phyloP scores from a whole-genome alignment of 2,329 filamentous ascomycete species.

The Trichocomaceae sp. region DNA sequence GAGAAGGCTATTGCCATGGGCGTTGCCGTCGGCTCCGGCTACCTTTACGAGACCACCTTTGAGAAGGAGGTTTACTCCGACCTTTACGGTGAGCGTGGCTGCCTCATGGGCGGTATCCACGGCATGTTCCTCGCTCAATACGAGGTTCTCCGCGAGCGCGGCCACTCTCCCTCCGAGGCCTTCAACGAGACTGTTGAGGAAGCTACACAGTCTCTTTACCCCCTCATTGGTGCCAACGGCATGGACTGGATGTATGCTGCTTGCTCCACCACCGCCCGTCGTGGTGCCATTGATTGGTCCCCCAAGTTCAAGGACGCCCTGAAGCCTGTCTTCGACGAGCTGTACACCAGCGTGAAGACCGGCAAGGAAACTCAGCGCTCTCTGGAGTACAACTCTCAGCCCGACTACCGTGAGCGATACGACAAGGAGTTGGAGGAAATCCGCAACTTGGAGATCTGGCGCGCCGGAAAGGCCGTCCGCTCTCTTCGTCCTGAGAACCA shows the following conservation, averaged over 20 bases:
- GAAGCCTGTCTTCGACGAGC: slow-evolving; percentile 96
- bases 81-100: slow-evolving; percentile 98
- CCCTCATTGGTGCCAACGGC: slow-evolving; percentile 90
- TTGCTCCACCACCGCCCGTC: slow-evolving; percentile 96
- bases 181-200: slow-evolving; percentile 99
- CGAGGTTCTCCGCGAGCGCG: slow-evolving; percentile 97
- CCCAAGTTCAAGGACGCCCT: slow-evolving; percentile 94
- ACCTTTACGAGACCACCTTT: slow-evolving; percentile 99
- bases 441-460: slow-evolving; percentile 97
- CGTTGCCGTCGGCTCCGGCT: slow-evolving; percentile 93
- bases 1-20: slow-evolving; percentile 96
- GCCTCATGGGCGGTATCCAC: slow-evolving; percentile 99
- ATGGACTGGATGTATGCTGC: slow-evolving; percentile 99
- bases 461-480: slow-evolving; percentile 93
- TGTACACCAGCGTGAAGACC: slow-evolving; percentile 87
- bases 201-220: slow-evolving; percentile 96
- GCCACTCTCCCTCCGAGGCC: slow-evolving; percentile 94
- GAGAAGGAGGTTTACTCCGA: slow-evolving; percentile 99
- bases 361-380: slow-evolving; percentile 94
- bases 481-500: slow-evolving; percentile 81
- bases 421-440: slow-evolving; percentile 99
- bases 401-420: slow-evolving; percentile 94
- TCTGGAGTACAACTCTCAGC: slow-evolving; percentile 92
- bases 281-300: slow-evolving; percentile 98
- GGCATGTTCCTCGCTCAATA: slow-evolving; percentile 99